These are phyloP conservation scores for Ascochyta koolunga DNA, from an alignment of 2,329 filamentous ascomycete species.

Conservation along the genomic window DNA sequence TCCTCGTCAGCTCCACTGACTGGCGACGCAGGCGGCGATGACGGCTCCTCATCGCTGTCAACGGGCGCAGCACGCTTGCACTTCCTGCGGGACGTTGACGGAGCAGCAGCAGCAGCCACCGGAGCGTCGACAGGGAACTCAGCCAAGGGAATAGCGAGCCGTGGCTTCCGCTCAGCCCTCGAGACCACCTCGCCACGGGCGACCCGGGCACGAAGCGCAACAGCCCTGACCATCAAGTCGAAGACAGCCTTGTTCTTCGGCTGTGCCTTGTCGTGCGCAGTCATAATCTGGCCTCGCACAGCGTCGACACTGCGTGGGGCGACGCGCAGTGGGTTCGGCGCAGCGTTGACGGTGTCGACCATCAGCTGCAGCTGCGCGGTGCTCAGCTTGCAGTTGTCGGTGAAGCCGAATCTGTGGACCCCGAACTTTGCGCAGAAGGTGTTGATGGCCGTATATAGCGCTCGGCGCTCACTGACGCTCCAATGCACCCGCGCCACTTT, in stretches of 20 bases:
- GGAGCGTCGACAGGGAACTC: slow-evolving; percentile 3
- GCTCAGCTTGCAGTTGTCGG: background rate
- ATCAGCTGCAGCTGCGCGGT: slow-evolving; percentile 6
- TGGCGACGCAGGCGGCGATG: background rate
- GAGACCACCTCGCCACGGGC: background rate
- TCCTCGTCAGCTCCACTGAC: background rate
- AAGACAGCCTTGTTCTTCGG: slow-evolving; percentile 17
- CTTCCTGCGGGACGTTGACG: background rate
- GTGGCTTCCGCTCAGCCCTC: background rate
- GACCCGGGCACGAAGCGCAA: background rate
- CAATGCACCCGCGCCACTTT: slow-evolving; percentile 11
- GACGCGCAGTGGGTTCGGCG: background rate
- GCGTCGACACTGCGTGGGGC: slow-evolving; percentile 10
- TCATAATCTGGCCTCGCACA: slow-evolving; percentile 16
- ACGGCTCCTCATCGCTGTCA: background rate
- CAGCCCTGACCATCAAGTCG: background rate
- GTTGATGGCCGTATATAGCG: slow-evolving; percentile 14
- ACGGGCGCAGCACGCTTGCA: slow-evolving; percentile 5
- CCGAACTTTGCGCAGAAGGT: slow-evolving; percentile 6
- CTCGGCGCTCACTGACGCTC: slow-evolving; percentile 10
- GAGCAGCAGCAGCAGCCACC: background rate
- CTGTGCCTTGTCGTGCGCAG: slow-evolving; percentile 6
- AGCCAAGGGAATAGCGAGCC: background rate
- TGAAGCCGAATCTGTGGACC: slow-evolving; percentile 11
- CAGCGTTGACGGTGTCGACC: slow-evolving; percentile 7